phyloP scores from a whole-genome alignment of 345 rosid species.

The Trapa bicornis region DNA sequence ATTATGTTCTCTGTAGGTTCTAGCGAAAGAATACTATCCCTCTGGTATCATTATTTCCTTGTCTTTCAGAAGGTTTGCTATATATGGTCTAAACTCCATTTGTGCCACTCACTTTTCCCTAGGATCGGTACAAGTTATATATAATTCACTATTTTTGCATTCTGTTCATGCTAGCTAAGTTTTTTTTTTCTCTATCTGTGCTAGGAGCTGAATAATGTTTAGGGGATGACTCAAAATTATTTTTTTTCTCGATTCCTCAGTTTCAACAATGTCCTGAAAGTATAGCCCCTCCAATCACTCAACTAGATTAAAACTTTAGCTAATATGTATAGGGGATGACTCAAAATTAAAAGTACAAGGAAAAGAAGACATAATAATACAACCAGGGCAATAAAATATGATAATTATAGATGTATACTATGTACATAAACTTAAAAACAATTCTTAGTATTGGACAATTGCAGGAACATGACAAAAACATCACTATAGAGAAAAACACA shows the following conservation, averaged over 20 bases:
- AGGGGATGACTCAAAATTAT: neutral
- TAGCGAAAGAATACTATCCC: neutral
- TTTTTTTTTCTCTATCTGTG: neutral
- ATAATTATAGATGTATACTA: too few species aligned
- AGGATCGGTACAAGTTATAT: neutral
- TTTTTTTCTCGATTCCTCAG: neutral
- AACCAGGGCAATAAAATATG: too few species aligned
- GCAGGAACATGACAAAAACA: too few species aligned
- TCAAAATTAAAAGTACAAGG: too few species aligned
- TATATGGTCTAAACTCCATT: neutral
- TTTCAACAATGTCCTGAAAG: neutral
- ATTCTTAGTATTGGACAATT: too few species aligned
- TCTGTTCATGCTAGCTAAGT: neutral
- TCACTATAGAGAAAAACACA: too few species aligned
- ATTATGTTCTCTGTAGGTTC: neutral
- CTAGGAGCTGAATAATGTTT: neutral
- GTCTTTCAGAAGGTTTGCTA: neutral
- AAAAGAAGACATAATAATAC: too few species aligned
- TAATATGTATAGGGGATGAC: too few species aligned
- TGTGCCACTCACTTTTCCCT: neutral
- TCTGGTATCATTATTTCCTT: neutral
- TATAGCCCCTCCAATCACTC: neutral
- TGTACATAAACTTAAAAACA: too few species aligned
- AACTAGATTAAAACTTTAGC: neutral
- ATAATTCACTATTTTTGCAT: neutral